These are phyloP conservation scores for Mycena alexandri DNA, from an alignment of 768 basidiomycete genomes.

Conservation along the genomic window DNA sequence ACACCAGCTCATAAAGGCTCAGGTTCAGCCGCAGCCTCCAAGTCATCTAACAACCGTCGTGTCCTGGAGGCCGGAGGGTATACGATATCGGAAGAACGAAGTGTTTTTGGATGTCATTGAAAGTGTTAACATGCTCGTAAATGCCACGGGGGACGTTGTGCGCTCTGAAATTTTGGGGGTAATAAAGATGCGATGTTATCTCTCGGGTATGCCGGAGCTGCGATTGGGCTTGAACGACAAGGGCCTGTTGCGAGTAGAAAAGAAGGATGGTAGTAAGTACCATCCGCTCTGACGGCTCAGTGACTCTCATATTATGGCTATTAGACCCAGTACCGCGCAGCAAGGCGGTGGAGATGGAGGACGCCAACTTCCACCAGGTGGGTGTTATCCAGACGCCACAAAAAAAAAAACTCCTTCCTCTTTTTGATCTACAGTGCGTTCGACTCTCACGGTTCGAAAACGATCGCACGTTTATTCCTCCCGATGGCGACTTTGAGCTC, in stretches of 20 bases:
- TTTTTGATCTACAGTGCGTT: conserved; percentile 80
- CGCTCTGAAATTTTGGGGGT: conserved; percentile 97
- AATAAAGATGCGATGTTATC: conserved; percentile 99
- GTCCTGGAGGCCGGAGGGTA: conserved; percentile 97
- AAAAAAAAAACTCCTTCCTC: too few relatives aligned
- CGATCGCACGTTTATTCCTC: conserved; percentile 97
- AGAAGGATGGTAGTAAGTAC: too few relatives aligned
- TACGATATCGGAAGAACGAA: conserved; percentile 97
- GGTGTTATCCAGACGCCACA: too few relatives aligned
- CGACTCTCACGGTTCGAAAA: conserved; percentile 97
- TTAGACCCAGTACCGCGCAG: conserved; percentile 79
- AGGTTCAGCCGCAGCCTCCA: conserved; percentile 92
- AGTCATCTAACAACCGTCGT: conserved; percentile 90
- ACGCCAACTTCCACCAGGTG: conserved; percentile 96
- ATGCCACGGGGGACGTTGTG: conserved; percentile 95
- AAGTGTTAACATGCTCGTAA: conserved; percentile 91
- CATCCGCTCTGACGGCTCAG: too few relatives aligned
- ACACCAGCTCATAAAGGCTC: conserved; percentile 89
- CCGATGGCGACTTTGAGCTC: conserved; percentile 97
- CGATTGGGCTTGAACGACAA: conserved; percentile 97
- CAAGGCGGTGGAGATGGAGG: conserved; percentile 99
- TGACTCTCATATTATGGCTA: too few relatives aligned
- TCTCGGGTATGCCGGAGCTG: conserved; percentile 98
- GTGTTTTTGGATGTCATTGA: conserved; percentile 99
- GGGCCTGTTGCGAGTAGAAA: conserved; percentile 80